These are phyloP conservation scores for Nemania bipapillata DNA, from an alignment of 2,329 filamentous ascomycete species.

Conservation along the genomic window DNA sequence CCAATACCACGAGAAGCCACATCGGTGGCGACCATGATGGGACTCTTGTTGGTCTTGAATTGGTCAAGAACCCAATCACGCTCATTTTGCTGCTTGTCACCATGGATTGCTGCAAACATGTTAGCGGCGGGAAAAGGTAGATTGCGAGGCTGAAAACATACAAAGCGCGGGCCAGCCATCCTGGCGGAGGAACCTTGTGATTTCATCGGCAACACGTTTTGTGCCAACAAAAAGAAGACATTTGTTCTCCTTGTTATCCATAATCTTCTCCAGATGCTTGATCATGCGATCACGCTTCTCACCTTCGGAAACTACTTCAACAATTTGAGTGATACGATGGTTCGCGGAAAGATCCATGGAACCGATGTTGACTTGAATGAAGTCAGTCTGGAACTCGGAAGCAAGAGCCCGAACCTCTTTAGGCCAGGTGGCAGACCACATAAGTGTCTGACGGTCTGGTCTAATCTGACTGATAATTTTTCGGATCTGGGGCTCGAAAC, in stretches of 20 bases:
- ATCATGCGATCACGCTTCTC: constrained; percentile 98
- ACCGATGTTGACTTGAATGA: constrained; percentile 98
- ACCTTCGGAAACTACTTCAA: constrained; percentile 94
- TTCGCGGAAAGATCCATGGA: constrained; percentile 96
- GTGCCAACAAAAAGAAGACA: constrained; percentile 91
- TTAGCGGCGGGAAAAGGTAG: constrained; percentile 57
- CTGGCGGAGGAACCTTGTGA: constrained; percentile 95
- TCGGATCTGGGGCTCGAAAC: constrained; percentile 99
- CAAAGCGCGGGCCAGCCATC: constrained; percentile 97
- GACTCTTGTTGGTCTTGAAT: constrained; percentile 99
- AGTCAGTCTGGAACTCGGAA: constrained; percentile 89
- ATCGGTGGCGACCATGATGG: constrained; percentile 99
- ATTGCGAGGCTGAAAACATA: constrained; percentile 66
- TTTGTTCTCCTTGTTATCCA: constrained; percentile 97
- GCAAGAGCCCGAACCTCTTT: constrained; percentile 96
- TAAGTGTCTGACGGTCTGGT: constrained; percentile 97
- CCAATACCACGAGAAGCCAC: constrained; percentile 99
- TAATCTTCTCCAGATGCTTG: constrained; percentile 96
- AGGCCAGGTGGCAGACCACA: constrained; percentile 99
- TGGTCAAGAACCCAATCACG: constrained; percentile 99
- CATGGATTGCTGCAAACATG: constrained; percentile 81
- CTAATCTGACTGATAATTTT: constrained; percentile 98
- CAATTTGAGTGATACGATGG: constrained; percentile 96
- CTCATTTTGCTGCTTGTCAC: constrained; percentile 99
- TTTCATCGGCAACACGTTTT: constrained; percentile 97